Conservation (phyloP, 306 rosid genomes). For the Luffa acutangula region DNA sequence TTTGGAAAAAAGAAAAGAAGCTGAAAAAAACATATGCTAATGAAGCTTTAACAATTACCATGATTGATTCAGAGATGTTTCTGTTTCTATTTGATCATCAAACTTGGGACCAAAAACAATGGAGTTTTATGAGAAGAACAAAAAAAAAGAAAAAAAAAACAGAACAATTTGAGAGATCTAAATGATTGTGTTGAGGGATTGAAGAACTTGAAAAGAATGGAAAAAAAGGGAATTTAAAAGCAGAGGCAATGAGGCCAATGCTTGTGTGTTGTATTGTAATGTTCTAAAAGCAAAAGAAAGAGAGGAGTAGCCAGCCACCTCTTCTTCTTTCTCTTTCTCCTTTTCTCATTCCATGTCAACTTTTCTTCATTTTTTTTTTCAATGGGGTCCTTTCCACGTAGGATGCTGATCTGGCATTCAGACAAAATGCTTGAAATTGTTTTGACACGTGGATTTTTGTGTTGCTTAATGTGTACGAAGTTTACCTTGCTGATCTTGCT, state of each 20-base stretch:
- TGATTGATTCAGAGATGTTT: slow-evolving; percentile 14
- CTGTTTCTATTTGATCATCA: slow-evolving; percentile 27
- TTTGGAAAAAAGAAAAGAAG: not conserved
- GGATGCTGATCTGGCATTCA: slow-evolving; percentile 51
- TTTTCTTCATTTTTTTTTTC: slow-evolving; percentile 2
- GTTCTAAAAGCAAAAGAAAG: slow-evolving; percentile 35
- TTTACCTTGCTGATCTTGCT: not conserved
- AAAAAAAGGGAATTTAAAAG: slow-evolving; percentile 33
- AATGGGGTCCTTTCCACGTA: slow-evolving; percentile 25
- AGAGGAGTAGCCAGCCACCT: slow-evolving; percentile 16
- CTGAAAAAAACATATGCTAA: not conserved
- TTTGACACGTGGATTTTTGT: not conserved
- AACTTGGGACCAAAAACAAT: slow-evolving; percentile 15
- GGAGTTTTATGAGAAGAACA: not conserved
- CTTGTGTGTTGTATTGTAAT: slow-evolving; percentile 6
- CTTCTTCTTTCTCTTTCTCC: slow-evolving; percentile 15
- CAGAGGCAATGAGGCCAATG: slow-evolving; percentile 29
- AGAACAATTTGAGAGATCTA: not conserved
- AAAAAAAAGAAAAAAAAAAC: not conserved
- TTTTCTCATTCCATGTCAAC: slow-evolving; percentile 24
- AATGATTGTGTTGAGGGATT: slow-evolving; percentile 4
- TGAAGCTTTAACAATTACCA: slow-evolving; percentile 27
- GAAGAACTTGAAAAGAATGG: slow-evolving; percentile 39
- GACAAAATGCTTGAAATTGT: not conserved
- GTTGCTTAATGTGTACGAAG: slow-evolving; percentile 1